Conservation (phyloP, 1,284 basidiomycete genomes). For the Ustilago bromivora region DNA sequence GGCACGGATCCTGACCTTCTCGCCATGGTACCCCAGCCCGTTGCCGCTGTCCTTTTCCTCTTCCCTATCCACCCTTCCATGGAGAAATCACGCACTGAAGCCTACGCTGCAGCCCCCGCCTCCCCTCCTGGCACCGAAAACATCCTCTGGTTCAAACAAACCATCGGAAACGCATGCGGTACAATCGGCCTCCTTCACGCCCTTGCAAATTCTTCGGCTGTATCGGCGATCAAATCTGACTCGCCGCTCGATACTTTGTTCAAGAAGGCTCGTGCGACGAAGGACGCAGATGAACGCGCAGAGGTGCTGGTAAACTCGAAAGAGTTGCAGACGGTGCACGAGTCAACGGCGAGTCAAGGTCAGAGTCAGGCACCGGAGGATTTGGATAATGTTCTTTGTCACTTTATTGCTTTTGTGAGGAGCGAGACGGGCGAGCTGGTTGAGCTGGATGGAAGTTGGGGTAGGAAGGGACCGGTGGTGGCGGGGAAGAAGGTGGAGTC, state of each 20-base stretch:
- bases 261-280: conserved; percentile 39
- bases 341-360: conserved; percentile 56
- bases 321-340: conserved; percentile 58
- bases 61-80: conserved; percentile 71
- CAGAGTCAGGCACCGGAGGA: conserved; percentile 63
- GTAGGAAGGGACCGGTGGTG: conserved; percentile 61
- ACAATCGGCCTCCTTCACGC: conserved; percentile 69
- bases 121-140: conserved; percentile 19
- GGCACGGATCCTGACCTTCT: conserved; percentile 73
- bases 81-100: conserved; percentile 42
- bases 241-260: conserved; percentile 60
- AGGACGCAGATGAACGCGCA: conserved; percentile 33
- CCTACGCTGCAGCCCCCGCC: conserved; percentile 38
- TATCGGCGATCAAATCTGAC: conserved; percentile 34
- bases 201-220: conserved; percentile 62
- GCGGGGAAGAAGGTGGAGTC: conserved; percentile 42
- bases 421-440: conserved; percentile 54
- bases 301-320: conserved; percentile 43
- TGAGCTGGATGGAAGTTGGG: conserved; percentile 63
- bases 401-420: conserved; percentile 69
- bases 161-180: conserved; percentile 69
- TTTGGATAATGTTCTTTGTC: conserved; percentile 63
- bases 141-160: conserved; percentile 67
- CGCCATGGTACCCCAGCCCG: conserved; percentile 71
- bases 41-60: conserved; percentile 72